Evolutionary conservation across 345 rosid species (phyloP).

Genomic region (Eutrema japonicum): DNA sequence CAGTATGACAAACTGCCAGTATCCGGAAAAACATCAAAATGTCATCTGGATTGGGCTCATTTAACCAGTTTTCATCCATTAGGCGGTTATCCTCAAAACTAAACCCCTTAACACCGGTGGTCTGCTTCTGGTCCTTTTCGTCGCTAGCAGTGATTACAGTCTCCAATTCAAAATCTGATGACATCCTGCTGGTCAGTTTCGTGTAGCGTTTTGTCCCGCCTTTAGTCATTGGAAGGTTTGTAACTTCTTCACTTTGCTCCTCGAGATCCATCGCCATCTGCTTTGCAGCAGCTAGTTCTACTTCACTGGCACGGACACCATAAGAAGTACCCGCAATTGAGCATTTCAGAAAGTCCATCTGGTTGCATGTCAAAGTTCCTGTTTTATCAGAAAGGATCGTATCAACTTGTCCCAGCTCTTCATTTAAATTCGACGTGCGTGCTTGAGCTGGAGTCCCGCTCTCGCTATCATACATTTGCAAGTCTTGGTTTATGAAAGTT

Average conservation of each 20-base stretch:
- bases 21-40: slow-evolving; percentile 69
- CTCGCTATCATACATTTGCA: slow-evolving; percentile 64
- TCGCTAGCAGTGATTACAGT: slow-evolving; percentile 63
- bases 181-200: slow-evolving; percentile 38
- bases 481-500: slow-evolving; percentile 65
- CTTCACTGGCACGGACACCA: slow-evolving; percentile 59
- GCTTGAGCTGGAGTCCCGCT: slow-evolving; percentile 64
- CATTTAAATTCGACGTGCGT: slow-evolving; percentile 74
- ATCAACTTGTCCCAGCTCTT: slow-evolving; percentile 83
- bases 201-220: slow-evolving; percentile 34
- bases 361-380: slow-evolving; percentile 85
- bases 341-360: slow-evolving; percentile 82
- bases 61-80: slow-evolving; percentile 60
- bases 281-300: slow-evolving; percentile 66
- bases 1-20: slow-evolving; percentile 76
- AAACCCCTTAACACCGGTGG: slow-evolving; percentile 56
- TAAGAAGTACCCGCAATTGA: slow-evolving; percentile 77
- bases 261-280: slow-evolving; percentile 57
- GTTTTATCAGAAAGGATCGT: slow-evolving; percentile 80
- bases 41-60: slow-evolving; percentile 48
- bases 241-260: slow-evolving; percentile 42
- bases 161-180: slow-evolving; percentile 77
- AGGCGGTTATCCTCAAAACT: slow-evolving; percentile 69
- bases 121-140: slow-evolving; percentile 46
- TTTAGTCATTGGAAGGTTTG: slow-evolving; percentile 8